Conservation (phyloP, 2,329 filamentous ascomycete genomes). For the Fusarium anguioides region DNA sequence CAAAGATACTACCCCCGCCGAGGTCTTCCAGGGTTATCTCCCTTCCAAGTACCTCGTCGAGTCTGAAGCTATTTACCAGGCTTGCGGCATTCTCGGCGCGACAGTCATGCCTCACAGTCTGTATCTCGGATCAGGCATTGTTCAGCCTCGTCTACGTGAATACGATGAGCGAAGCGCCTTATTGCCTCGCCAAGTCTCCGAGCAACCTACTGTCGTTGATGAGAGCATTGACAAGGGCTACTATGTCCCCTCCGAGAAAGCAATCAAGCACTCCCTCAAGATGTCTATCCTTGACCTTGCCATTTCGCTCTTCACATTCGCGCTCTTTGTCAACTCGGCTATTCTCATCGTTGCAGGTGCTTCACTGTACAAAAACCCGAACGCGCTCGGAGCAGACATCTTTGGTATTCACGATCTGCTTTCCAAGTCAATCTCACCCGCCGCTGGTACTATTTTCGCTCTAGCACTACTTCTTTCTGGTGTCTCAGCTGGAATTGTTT, state of each 20-base stretch:
- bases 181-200: neutral
- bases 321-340: constrained; percentile 84
- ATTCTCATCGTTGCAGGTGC: constrained; percentile 86
- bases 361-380: constrained; percentile 72
- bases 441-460: constrained; percentile 85
- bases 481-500: constrained; percentile 84
- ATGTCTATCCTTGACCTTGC: constrained; percentile 78
- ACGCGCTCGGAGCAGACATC: constrained; percentile 77
- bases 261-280: constrained; percentile 79
- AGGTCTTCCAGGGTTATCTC: constrained; percentile 73
- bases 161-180: constrained; percentile 59
- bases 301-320: constrained; percentile 82
- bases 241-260: constrained; percentile 77
- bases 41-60: constrained; percentile 70
- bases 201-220: neutral
- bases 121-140: constrained; percentile 76
- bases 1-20: constrained; percentile 61
- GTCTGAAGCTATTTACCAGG: constrained; percentile 71
- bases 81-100: constrained; percentile 80
- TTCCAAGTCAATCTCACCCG: constrained; percentile 73
- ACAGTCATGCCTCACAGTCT: constrained; percentile 79
- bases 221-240: constrained; percentile 59
- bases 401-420: constrained; percentile 85
- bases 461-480: constrained; percentile 84
- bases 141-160: constrained; percentile 72